Base-by-base conservation (phyloP, 164 flowering plant species). In the Hamamelis virginiana region DNA sequence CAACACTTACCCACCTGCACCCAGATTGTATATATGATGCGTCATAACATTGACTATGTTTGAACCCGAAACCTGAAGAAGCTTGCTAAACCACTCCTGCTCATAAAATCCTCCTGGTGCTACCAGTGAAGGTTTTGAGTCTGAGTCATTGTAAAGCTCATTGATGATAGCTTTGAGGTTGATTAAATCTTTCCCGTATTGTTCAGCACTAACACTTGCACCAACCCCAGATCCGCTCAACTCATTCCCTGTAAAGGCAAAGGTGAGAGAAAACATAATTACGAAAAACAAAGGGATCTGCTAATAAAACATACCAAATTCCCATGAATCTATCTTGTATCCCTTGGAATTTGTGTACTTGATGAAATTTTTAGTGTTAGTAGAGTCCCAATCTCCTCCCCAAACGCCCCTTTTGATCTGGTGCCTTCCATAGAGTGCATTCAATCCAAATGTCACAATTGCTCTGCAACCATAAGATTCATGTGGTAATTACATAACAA, bases 51-150 rank as follows among this genome's bases (percentile, higher is more conserved):
- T 74, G 68, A 92, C 76, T 23, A 81, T 72, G 13, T 66, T 45
- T 38, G 90, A 45, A 45, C 99, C 97, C 2, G 99, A 85, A 52
- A 82, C 84, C 57, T 91, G 80, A 67, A 95, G 97, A 72, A 89
- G 77, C 79, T 78, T 76, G 56, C 81, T 66, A 72, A 52, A 95
- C 99, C 99, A 95, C 21, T 74, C 62, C 50, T 67, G 68, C 19
- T 89, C 83, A 72, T 72, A 92, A 77, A 92, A 92, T 44, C 99
- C 97, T 73, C 97, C 99, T 4, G 99, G 97, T 59, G 96, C 99
- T 61, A 92, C n/a, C 52, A 95, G 77, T 67, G 78, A 73, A 47
- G 97, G 94, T 73, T 77, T 82, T n/a, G 59, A 27, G 5, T 26
- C 45, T 16, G 85, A 75, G 1, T 75, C 70, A 50, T 51, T 62